Conservation (phyloP, 805 yeast genomes). For the Yamadazyma sp. region DNA sequence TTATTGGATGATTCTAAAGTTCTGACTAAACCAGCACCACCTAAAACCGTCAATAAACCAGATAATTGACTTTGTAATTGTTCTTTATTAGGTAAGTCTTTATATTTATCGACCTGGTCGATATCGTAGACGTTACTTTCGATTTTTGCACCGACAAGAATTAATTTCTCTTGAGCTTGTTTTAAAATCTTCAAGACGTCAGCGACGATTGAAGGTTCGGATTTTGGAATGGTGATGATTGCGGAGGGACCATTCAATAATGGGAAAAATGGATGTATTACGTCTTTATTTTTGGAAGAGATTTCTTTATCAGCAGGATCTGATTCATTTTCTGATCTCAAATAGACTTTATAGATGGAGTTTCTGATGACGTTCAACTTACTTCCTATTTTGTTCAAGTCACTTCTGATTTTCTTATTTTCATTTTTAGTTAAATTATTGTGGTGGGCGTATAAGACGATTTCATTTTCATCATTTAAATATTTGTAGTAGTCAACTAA, state of each 20-base stretch:
- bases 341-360: slow-evolving; percentile 67
- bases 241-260: slow-evolving; percentile 86
- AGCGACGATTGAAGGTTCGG: slow-evolving; percentile 69
- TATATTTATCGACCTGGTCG: slow-evolving; percentile 56
- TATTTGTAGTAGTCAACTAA: slow-evolving; percentile 77
- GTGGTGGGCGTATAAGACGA: slow-evolving; percentile 79
- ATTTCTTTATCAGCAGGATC: slow-evolving; percentile 74
- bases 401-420: slow-evolving; percentile 58
- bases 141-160: slow-evolving; percentile 82
- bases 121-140: slow-evolving; percentile 57
- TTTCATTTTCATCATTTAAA: slow-evolving; percentile 62
- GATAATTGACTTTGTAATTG: slow-evolving; percentile 78
- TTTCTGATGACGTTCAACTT: slow-evolving; percentile 66
- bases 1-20: slow-evolving; percentile 73
- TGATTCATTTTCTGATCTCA: slow-evolving; percentile 61
- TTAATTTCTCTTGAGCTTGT: slow-evolving; percentile 65
- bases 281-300: slow-evolving; percentile 37
- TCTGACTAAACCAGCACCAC: slow-evolving; percentile 86
- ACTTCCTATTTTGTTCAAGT: slow-evolving; percentile 65
- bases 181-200: slow-evolving; percentile 60
- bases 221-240: slow-evolving; percentile 59
- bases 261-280: slow-evolving; percentile 64
- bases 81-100: slow-evolving; percentile 67
- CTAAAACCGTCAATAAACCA: slow-evolving; percentile 75
- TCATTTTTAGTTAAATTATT: slow-evolving; percentile 75